Evolutionary conservation across 1,284 basidiomycete species (phyloP), one percentile per base, ranked within the genome.

Genomic region (Trichosporon ovoides): DNA sequence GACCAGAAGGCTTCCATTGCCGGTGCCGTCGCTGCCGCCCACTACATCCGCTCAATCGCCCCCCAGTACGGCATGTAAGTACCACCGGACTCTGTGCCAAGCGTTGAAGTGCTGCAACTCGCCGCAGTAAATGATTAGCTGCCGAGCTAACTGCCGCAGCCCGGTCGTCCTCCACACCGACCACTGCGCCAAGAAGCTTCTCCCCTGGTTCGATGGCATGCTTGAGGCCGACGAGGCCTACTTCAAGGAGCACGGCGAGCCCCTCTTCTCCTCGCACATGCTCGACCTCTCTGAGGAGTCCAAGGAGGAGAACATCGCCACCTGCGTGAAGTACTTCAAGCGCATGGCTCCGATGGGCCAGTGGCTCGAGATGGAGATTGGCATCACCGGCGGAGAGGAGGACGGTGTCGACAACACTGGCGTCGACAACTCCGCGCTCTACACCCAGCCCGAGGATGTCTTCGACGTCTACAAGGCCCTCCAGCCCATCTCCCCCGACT

Each of bases 311-410:
- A 99, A 98, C 84, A 99, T 98, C 74, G 86, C 82, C 59, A 91
- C 82, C 55, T 98, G 96, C 79, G 89, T 83, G 63, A 85, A 93
- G 79, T 99, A 99, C 84, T 95, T 98, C 79, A 83, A 87, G 79
- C 90, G 91, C 76, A 91, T 98, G 92, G 89, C 91, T 28, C 85
- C 88, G 68, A 80, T 98, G 74, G 88, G 89, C 64, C 81, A 91
- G 71, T 99, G 93, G 93, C 91, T 99, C 79, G 96, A 99, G 84
- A 99, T 99, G 96, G 96, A 99, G 81, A 98, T 99, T 77, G 96
- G 96, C 75, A 98, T 99, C 81, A 99, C 96, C 60, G 96, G 95
- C 78, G 95, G 95, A 75, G 95, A 98, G 80, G 95, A 98, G 80
- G 95, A 98, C 75, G 95, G 95, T 77, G 95, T 98, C 56, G 92